phyloP scores from a whole-genome alignment of 768 basidiomycete species.

The Peribolospora kevripleyi region DNA sequence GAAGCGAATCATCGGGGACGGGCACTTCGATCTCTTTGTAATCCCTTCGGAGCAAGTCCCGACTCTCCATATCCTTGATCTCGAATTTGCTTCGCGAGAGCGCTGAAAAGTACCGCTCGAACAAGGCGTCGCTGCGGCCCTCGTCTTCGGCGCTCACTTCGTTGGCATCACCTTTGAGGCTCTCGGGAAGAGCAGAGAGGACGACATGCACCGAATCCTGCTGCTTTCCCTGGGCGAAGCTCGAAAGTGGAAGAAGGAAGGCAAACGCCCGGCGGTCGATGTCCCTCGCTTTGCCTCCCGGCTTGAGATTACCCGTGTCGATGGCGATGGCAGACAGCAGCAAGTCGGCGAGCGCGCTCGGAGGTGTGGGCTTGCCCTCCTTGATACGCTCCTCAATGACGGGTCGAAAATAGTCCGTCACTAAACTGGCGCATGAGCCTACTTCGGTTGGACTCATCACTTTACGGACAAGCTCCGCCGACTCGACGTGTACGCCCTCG shows the following conservation, averaged over 20 bases:
- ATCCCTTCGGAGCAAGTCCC: conserved; percentile 72
- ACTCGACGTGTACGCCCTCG: conserved; percentile 39
- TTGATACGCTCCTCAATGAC: conserved; percentile 4
- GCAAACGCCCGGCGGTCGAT: conserved; percentile 40
- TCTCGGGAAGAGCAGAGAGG: conserved; percentile 20
- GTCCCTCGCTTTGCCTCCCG: conserved; percentile 41
- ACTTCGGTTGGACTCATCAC: conserved; percentile 22
- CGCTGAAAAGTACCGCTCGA: conserved; percentile 4
- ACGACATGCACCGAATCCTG: too few relatives aligned
- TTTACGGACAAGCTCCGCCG: conserved; percentile 37
- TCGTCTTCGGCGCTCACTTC: too few relatives aligned
- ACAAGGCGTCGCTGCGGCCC: too few relatives aligned
- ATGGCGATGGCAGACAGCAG: conserved; percentile 57
- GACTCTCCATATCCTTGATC: conserved; percentile 38
- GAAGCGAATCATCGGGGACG: conserved; percentile 16
- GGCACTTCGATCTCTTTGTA: conserved; percentile 63
- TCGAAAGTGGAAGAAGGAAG: conserved; percentile 38
- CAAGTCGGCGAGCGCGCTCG: conserved; percentile 46
- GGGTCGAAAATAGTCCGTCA: conserved; percentile 28
- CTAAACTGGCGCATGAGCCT: conserved; percentile 53
- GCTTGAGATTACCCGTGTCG: conserved; percentile 59
- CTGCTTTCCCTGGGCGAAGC: conserved; percentile 16
- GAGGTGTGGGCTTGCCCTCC: conserved; percentile 17
- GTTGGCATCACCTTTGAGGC: too few relatives aligned
- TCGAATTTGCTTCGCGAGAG: conserved; percentile 39